Base-by-base conservation (phyloP, 2,329 filamentous ascomycete genomes). In the Penicillium sp. region DNA sequence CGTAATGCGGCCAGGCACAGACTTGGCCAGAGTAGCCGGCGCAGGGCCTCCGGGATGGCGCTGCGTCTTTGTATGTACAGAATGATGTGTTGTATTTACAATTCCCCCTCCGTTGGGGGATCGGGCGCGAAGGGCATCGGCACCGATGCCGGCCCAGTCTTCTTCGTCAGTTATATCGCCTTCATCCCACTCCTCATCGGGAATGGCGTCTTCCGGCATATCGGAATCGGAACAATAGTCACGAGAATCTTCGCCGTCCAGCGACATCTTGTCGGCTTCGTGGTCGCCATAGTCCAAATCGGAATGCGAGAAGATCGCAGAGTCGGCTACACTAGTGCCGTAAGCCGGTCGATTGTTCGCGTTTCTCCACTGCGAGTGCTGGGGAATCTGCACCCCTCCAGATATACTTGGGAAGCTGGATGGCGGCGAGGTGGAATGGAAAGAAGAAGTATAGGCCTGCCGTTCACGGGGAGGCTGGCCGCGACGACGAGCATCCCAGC, bases 221-320 rank as follows among this genome's bases (percentile, higher is more conserved):
- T 91, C 88, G 30, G 88, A 91, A 67, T 89, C 91, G 12, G 89
- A 91, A 50, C 84, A 87, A 52, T 86, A 89, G 55, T 73, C 77
- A 52, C 65, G 68, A 23, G 83, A 46, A 18, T 58, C 85, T 45
- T 84, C 83, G 60, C 90, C 87, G 67, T 90, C 88, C 49, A 91
- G 82, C 60, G 92, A 97, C 93, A 97, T 97, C 73, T 92, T 93
- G 75, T 97, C 93, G 35, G 89, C 92, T 72, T 95, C 91, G 65
- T 92, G 82, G 63, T 84, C 81, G 59, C 79, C 79, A 63, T 86
- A 84, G 63, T 89, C 86, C 66, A 77, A 76, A 50, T 84, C 82
- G 62, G 72, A 81, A 70, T 89, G 86, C 51, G 88, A 91, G 70
- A 91, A 93, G 64, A 88, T 83, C 60, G 83, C 83, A 21, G 90